Evolutionary conservation across 1,284 basidiomycete genomes (phyloP).

Genomic region (Cystobasidiaceae sp.): DNA sequence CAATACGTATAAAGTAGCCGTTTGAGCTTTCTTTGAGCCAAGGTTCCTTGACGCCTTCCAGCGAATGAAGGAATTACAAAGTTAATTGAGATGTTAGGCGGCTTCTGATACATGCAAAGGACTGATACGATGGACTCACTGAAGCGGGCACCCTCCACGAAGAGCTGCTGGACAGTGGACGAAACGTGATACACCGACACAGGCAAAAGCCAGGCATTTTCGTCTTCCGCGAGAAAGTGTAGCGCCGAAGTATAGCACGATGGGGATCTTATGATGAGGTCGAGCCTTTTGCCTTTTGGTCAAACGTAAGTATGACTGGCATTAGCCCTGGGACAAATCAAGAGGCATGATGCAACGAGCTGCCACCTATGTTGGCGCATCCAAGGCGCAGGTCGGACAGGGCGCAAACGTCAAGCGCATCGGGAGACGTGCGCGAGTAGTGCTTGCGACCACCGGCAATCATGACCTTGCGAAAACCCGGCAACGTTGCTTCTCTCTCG

Average conservation of each 20-base stretch:
- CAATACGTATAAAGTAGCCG: constrained; percentile 17
- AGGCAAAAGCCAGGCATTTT: constrained; percentile 2
- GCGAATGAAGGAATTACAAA: no score
- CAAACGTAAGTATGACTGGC: background rate
- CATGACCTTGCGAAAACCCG: constrained; percentile 9
- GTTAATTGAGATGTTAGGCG: background rate
- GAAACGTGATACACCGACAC: constrained; percentile 9
- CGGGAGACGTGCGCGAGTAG: no score
- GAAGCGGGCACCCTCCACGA: background rate
- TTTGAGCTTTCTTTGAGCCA: constrained; percentile 17
- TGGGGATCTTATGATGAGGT: background rate
- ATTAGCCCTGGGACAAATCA: no score
- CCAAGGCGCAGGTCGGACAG: background rate
- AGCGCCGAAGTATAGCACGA: background rate
- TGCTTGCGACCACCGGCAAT: constrained; percentile 14
- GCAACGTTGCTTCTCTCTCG: no score
- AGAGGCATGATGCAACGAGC: no score
- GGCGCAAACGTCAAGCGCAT: background rate
- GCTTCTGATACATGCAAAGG: background rate
- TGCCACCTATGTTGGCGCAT: background rate
- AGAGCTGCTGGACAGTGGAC: background rate
- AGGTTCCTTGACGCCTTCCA: constrained; percentile 10
- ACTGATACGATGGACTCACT: no score
- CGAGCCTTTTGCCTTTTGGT: background rate
- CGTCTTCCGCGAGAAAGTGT: constrained; percentile 15